phyloP scores from a whole-genome alignment of 2,329 filamentous ascomycete species.

The Pseudocercospora macadamiae region DNA sequence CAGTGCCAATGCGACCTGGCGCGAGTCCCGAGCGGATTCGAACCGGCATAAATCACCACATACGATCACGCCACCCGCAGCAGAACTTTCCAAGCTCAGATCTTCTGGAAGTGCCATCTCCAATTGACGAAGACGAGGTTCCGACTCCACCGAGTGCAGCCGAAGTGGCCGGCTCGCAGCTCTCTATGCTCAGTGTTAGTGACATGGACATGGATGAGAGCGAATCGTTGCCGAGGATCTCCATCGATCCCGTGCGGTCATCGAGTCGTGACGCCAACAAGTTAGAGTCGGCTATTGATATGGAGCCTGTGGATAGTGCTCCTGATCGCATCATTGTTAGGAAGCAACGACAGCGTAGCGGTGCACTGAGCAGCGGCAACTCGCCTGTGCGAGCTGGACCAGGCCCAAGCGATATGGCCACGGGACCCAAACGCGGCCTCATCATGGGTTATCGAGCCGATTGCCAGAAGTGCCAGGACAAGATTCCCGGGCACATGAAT shows the following conservation, averaged over 20 bases:
- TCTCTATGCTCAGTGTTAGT: slow-evolving; percentile 40
- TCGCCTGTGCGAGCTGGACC: slow-evolving; percentile 27
- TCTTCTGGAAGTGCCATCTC: slow-evolving; percentile 38
- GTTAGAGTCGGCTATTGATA: slow-evolving; percentile 22
- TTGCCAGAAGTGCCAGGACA: slow-evolving; percentile 52
- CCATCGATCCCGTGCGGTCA: slow-evolving; percentile 27
- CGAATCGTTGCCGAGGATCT: slow-evolving; percentile 28
- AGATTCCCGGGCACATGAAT: slow-evolving; percentile 55
- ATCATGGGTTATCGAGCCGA: slow-evolving; percentile 55
- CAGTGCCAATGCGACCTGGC: slow-evolving; percentile 27
- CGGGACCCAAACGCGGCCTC: slow-evolving; percentile 40
- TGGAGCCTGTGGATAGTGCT: slow-evolving; percentile 28
- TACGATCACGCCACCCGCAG: slow-evolving; percentile 38
- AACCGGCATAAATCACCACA: slow-evolving; percentile 29
- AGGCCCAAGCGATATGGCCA: slow-evolving; percentile 9
- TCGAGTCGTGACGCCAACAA: slow-evolving; percentile 18
- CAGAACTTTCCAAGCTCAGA: slow-evolving; percentile 33
- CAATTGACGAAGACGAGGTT: slow-evolving; percentile 41
- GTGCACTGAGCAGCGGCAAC: slow-evolving; percentile 37
- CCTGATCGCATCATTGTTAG: slow-evolving; percentile 33
- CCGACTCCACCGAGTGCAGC: slow-evolving; percentile 39
- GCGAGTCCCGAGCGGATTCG: slow-evolving; percentile 25
- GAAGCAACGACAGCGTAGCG: slow-evolving; percentile 41
- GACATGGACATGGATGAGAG: slow-evolving; percentile 41
- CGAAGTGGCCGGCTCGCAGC: slow-evolving; percentile 39